A percentile compares a stretch with the other conserved stretches of the same genome.
These are phyloP conservation scores for Triticum urartu DNA, from an alignment of 176 grass and related monocot species.

Conservation along the genomic window DNA sequence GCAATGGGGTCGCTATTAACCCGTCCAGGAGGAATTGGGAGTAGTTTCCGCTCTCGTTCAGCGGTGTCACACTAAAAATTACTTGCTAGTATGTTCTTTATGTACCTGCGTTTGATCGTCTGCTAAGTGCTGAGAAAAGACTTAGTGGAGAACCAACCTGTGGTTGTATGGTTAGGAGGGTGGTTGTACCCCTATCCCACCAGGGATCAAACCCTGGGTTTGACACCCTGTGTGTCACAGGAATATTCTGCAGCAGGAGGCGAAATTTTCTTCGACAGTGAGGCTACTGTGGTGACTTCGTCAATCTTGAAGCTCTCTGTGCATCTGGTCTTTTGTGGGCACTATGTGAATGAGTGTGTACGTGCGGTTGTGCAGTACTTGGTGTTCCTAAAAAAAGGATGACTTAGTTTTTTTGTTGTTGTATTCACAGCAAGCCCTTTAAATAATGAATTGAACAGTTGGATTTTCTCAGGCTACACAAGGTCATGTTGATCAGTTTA, in stretches of 20 bases:
- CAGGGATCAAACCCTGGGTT: not conserved
- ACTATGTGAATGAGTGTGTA: not conserved
- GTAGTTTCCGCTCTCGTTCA: not conserved
- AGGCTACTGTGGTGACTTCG: not conserved
- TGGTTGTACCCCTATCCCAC: too few relatives aligned
- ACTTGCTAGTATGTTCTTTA: not conserved
- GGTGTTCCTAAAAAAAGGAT: not conserved
- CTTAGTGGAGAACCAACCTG: not conserved
- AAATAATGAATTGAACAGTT: not conserved
- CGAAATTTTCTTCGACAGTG: not conserved
- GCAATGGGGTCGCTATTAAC: too few relatives aligned
- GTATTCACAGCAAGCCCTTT: not conserved
- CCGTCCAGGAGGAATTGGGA: not conserved
- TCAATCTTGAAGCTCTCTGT: too few relatives aligned
- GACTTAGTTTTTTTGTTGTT: not conserved
- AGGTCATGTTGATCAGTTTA: not conserved
- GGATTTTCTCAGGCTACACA: not conserved
- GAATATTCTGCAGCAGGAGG: not conserved
- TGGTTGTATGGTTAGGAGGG: too few relatives aligned
- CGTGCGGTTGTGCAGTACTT: not conserved
- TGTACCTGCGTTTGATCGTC: not conserved
- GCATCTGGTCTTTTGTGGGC: too few relatives aligned
- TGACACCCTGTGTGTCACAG: not conserved
- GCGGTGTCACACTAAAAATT: not conserved
- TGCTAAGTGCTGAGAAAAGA: not conserved